Conservation (phyloP, 768 basidiomycete genomes). For the Tremella mesenterica region DNA sequence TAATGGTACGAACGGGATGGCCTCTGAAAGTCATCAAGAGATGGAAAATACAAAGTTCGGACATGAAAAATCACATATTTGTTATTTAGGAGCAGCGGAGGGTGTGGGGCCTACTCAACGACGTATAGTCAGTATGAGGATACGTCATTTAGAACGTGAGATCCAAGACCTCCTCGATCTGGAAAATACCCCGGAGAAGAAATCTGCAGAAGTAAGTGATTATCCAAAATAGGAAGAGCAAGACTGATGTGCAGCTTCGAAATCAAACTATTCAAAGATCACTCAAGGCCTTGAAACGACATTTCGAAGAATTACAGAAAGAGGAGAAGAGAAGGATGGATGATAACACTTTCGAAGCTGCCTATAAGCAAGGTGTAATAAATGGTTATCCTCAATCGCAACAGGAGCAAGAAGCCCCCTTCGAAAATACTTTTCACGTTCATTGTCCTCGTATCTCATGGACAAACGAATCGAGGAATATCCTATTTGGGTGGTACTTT, state of each 20-base stretch:
- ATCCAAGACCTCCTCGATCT: too few relatives aligned
- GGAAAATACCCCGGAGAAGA: too few relatives aligned
- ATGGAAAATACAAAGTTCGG: constrained; percentile 62
- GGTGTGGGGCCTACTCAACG: constrained; percentile 63
- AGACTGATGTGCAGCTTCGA: too few relatives aligned
- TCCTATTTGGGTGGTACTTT: constrained; percentile 80
- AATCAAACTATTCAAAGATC: too few relatives aligned
- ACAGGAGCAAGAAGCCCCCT: constrained; percentile 41
- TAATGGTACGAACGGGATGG: neutral
- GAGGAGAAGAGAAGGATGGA: constrained; percentile 14
- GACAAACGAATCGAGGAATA: constrained; percentile 67
- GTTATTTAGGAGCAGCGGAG: constrained; percentile 63
- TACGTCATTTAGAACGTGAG: constrained; percentile 51
- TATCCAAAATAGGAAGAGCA: too few relatives aligned
- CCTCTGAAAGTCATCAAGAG: neutral
- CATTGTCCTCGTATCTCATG: constrained; percentile 76
- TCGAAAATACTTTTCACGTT: constrained; percentile 83
- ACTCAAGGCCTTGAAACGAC: constrained; percentile 7
- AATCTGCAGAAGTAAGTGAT: too few relatives aligned
- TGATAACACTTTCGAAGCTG: constrained; percentile 13
- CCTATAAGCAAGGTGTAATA: constrained; percentile 46
- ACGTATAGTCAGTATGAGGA: constrained; percentile 53
- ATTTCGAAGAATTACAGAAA: constrained; percentile 5
- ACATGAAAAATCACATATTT: constrained; percentile 69
- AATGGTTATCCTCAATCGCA: constrained; percentile 1